Conservation (phyloP, 2,329 filamentous ascomycete genomes). For the Penicillium brasilianum region DNA sequence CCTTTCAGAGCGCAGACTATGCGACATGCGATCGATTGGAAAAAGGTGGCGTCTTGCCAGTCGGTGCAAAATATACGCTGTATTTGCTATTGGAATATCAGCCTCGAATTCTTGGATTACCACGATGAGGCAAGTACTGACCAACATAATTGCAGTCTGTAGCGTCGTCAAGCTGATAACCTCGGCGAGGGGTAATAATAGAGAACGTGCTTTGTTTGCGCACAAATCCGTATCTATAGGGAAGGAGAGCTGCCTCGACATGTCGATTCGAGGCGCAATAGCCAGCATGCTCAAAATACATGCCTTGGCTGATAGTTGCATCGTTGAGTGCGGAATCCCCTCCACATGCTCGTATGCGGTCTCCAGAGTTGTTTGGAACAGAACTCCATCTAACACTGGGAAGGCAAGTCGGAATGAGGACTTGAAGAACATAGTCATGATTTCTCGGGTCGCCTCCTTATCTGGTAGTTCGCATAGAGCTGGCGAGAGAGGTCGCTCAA, state of each 20-base stretch:
- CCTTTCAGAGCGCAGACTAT: slow-evolving; percentile 22
- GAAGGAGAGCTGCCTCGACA: not conserved
- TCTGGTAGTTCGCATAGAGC: slow-evolving; percentile 17
- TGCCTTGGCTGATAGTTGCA: slow-evolving; percentile 16
- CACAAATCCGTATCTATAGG: slow-evolving; percentile 13
- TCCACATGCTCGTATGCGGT: slow-evolving; percentile 15
- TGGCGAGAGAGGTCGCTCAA: slow-evolving; percentile 1
- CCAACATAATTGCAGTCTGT: slow-evolving; percentile 20
- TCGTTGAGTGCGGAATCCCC: not conserved
- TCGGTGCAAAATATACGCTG: slow-evolving; percentile 12
- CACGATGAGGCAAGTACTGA: not conserved
- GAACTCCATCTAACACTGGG: slow-evolving; percentile 18
- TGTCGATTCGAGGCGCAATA: slow-evolving; percentile 9
- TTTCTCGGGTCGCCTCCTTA: slow-evolving; percentile 5
- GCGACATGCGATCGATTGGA: slow-evolving; percentile 22
- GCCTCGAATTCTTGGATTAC: not conserved
- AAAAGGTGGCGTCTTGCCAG: slow-evolving; percentile 21
- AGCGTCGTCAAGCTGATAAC: slow-evolving; percentile 19
- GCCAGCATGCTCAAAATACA: slow-evolving; percentile 22
- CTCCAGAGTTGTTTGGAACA: slow-evolving; percentile 17
- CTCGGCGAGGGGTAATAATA: slow-evolving; percentile 8
- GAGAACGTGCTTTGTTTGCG: slow-evolving; percentile 14
- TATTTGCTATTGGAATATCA: slow-evolving; percentile 18
- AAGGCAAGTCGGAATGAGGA: slow-evolving; percentile 16
- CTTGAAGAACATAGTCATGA: slow-evolving; percentile 10